Conservation (phyloP, 306 rosid species). For the Quercus berberidifolia region DNA sequence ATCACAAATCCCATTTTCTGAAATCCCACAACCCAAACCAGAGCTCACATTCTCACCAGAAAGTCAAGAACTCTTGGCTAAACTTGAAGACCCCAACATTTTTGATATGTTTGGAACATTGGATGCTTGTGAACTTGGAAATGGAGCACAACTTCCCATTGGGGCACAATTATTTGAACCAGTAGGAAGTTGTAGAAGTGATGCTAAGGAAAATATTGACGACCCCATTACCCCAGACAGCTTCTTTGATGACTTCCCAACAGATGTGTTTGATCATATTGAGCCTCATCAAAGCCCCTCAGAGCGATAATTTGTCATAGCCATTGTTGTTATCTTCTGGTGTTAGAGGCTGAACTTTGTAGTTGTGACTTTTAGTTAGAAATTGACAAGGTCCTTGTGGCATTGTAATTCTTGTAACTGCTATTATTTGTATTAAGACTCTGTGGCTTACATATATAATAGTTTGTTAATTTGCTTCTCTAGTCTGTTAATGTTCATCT, state of each 20-base stretch:
- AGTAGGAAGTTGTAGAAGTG: slow-evolving; percentile 34
- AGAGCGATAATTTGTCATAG: slow-evolving; percentile 23
- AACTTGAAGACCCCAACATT: slow-evolving; percentile 36
- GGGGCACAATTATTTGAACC: slow-evolving; percentile 42
- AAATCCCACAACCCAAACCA: slow-evolving; percentile 28
- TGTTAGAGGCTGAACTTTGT: not conserved
- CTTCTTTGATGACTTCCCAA: slow-evolving; percentile 76
- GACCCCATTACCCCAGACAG: slow-evolving; percentile 26
- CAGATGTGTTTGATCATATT: slow-evolving; percentile 56
- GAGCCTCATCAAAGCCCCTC: slow-evolving; percentile 45
- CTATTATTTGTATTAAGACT: slow-evolving; percentile 14
- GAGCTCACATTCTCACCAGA: slow-evolving; percentile 45
- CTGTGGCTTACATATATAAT: not conserved
- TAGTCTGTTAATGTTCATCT: not conserved
- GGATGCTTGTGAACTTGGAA: slow-evolving; percentile 40
- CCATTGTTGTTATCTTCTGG: not conserved
- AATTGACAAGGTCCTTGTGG: not conserved
- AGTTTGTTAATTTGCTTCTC: not conserved
- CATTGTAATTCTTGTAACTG: not conserved
- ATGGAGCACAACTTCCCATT: slow-evolving; percentile 26
- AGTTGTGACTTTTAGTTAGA: not conserved
- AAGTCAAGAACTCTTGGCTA: slow-evolving; percentile 38
- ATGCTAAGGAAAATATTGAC: slow-evolving; percentile 23
- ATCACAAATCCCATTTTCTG: slow-evolving; percentile 31
- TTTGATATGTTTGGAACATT: slow-evolving; percentile 35